Evolutionary conservation across 306 rosid genomes (phyloP).

Genomic region (Argentina anserina): DNA sequence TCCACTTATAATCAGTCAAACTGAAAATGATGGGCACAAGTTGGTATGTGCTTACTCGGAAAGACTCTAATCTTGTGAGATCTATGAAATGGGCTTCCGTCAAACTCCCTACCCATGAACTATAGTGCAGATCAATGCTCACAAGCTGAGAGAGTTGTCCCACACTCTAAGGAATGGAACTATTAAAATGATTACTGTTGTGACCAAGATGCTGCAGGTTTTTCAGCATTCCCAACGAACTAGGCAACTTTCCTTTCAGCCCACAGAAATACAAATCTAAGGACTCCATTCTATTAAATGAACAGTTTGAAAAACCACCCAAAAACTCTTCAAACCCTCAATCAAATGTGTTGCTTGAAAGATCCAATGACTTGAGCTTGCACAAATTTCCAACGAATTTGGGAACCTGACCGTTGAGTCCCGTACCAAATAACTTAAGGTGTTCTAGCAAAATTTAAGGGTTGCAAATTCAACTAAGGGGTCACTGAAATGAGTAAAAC

Average conservation of each 20-base stretch:
- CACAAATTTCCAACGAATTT: background rate
- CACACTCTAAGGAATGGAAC: constrained; percentile 20
- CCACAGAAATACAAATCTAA: background rate
- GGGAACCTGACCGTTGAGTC: background rate
- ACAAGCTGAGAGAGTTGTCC: constrained; percentile 18
- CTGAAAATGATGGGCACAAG: background rate
- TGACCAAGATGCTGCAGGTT: background rate
- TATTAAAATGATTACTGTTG: constrained; percentile 19
- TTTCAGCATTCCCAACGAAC: constrained; percentile 14
- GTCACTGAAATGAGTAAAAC: rapidly evolving
- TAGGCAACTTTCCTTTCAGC: constrained; percentile 3
- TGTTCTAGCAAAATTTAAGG: background rate
- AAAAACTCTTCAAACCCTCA: background rate
- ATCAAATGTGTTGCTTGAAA: background rate
- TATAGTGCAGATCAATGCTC: background rate
- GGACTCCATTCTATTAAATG: background rate
- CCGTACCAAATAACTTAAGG: background rate
- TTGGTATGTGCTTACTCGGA: rapidly evolving
- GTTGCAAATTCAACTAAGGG: background rate
- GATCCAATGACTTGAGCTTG: background rate
- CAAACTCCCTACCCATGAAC: constrained; percentile 8
- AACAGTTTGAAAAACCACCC: background rate
- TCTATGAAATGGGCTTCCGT: constrained; percentile 18
- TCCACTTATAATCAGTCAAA: too few relatives aligned
- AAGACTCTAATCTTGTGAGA: background rate